These are phyloP conservation scores for Berkeleyomyces rouxiae DNA, from an alignment of 2,329 filamentous ascomycete genomes.

Conservation along the genomic window DNA sequence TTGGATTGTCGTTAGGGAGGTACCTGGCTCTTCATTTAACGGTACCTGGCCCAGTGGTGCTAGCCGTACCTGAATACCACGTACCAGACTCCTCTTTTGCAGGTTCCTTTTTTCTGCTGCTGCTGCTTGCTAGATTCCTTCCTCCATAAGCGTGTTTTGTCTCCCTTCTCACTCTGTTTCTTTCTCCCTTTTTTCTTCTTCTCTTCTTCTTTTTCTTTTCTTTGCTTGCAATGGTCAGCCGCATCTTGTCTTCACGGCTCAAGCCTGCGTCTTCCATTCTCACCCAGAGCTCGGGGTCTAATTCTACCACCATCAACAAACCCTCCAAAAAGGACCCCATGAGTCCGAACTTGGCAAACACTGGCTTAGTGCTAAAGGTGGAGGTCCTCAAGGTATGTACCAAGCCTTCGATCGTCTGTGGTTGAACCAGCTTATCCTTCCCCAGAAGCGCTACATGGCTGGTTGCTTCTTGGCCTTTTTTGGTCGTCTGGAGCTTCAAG, in stretches of 20 bases:
- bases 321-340: conserved; percentile 19
- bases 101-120: not conserved
- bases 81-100: not conserved
- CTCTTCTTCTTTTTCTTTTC: conserved; percentile 6
- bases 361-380: conserved; percentile 35
- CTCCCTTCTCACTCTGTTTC: conserved; percentile 6
- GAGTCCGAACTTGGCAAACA: conserved; percentile 30
- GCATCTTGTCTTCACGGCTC: conserved; percentile 39
- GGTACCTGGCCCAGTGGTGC: not conserved
- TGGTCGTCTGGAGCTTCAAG: too few relatives aligned
- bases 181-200: conserved; percentile 5
- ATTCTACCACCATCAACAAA: not conserved
- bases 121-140: not conserved
- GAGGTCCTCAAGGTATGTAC: conserved; percentile 32
- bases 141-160: not conserved
- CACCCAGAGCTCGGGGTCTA: conserved; percentile 31
- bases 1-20: not conserved
- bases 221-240: conserved; percentile 29
- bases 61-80: not conserved
- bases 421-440: not conserved
- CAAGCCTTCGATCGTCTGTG: not conserved
- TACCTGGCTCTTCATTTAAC: not conserved
- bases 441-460: not conserved
- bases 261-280: conserved; percentile 24
- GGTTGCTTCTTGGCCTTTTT: not conserved